Evolutionary conservation across 208 protist genomes (phyloP), one percentile per base, ranked within the genome.

Genomic region (Trypanosoma cruzi): DNA sequence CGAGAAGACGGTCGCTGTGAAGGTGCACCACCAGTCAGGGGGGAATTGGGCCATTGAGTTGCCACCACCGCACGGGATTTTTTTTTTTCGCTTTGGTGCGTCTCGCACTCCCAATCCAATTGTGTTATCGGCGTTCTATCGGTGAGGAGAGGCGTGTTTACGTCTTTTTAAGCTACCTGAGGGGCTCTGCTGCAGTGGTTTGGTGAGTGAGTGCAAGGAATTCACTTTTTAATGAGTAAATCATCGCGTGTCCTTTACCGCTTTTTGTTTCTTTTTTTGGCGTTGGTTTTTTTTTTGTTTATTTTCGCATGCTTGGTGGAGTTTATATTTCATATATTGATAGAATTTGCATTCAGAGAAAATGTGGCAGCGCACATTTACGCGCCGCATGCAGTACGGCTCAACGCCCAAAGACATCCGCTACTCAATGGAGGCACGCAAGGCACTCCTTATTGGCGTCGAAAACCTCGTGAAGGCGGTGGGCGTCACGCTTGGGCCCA

Each of bases 401-500:
- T 89, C 84, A 16, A 96, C 93, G 32, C 85, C 90, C 56, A 99
- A 99, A 82, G 97, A 99, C 46, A 98, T 99, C 74, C 83, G 90
- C 40, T 99, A 98, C 70, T 95, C 95, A 34, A 90, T 94, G 68
- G 97, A 99, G 67, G 97, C 96, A 4, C 88, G 98, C 40, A 81
- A 92, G 36, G 61, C 81, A 10, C 94, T 99, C 67, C 86, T 99
- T 10, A 44, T 79, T 14, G 98, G 98, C 54, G 98, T 99, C 50
- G 96, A 99, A 71, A 95, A 98, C 58, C 86, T 99, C 1, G 97
- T 98, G 4, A 94, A 97, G 57, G 98, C 98, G 7, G 99, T 99
- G 11, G 88, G 96, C 46, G 94, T 98, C 28, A 99, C 98, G 20
- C 90, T 99, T 20, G 99, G 99, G 10, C 99, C 99, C 54, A 99